Base-by-base conservation (phyloP, 2,329 filamentous ascomycete genomes). In the Hymenoscyphus scutula region DNA sequence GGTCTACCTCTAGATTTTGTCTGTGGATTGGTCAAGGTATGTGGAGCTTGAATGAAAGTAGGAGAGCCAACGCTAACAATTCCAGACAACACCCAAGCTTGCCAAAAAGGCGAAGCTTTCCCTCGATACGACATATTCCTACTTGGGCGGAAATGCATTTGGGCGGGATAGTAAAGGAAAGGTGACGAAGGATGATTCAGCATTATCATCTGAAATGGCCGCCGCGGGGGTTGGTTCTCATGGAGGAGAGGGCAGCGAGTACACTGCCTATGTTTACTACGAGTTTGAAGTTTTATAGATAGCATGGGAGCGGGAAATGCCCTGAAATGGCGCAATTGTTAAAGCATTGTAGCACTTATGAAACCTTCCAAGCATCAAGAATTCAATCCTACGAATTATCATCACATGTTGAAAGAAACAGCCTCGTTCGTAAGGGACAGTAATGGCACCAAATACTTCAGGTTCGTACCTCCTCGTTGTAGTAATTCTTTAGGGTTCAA, bases 231-330 rank as follows among this genome's bases (percentile, higher is more conserved):
- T 89, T 57, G 82, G 81, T 27, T 77, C 80, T 0, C 79, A 83
- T 37, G 87, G 85, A 13, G 86, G 85, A 19, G 90, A 92, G 63
- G 88, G 88, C 60, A 82, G 85, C 69, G 92, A 97, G 76, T 99
- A 98, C 80, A 95, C 92, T 64, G 89, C 95, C 48, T 99, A 96
- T 77, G 95, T 98, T 74, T 97, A 93, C 81, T 99, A 98, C 78
- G 91, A 97, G 75, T 90, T 98, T 74, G 91, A 95, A 74, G 87
- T 98, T 68, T 69, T 74, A 74, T 75, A 73, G 70, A 66, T 67
- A 64, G 54, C 41, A 58, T 54, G 58, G 53, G 59, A 23, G 27
- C 58, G 29, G 55, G 45, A 23, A 30, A 64, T 37, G 61, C 48
- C 54, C 53, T 54, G 25, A 38, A 41, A 62, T 66, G 65, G 66